These are phyloP conservation scores for Amyloporia xantha DNA, from an alignment of 768 basidiomycete genomes.

Conservation along the genomic window DNA sequence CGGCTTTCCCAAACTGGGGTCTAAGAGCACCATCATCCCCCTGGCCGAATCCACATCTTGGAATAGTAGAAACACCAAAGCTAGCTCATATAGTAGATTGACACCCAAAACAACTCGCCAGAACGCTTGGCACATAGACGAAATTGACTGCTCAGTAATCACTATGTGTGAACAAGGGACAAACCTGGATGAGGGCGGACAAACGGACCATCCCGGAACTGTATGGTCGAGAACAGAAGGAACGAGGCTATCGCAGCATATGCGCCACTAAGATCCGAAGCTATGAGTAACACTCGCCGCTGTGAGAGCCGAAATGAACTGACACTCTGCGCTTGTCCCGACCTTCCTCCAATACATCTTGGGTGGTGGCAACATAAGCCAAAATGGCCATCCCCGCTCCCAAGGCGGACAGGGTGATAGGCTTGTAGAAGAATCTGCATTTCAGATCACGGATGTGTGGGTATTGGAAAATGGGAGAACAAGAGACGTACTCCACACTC, in stretches of 20 bases:
- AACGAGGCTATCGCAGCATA: constrained; percentile 74
- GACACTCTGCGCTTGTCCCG: constrained; percentile 76
- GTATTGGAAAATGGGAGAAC: constrained; percentile 1
- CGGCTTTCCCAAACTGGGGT: constrained; percentile 61
- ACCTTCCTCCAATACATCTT: constrained; percentile 81
- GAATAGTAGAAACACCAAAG: constrained; percentile 78
- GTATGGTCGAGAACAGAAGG: constrained; percentile 76
- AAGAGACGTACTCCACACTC: constrained; percentile 61
- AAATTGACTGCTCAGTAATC: too few relatives aligned
- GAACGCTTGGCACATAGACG: constrained; percentile 57
- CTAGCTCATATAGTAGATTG: constrained; percentile 79
- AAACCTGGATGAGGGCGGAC: constrained; percentile 70
- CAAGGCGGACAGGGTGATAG: constrained; percentile 71
- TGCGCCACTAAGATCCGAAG: constrained; percentile 48
- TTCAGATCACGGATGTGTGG: not conserved
- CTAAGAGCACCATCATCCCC: constrained; percentile 73
- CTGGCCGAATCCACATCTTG: constrained; percentile 77
- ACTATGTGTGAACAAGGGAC: too few relatives aligned
- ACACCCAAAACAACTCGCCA: constrained; percentile 77
- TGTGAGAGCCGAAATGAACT: constrained; percentile 24
- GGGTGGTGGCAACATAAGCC: constrained; percentile 77
- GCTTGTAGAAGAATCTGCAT: constrained; percentile 78
- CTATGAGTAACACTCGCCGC: constrained; percentile 3
- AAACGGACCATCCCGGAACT: constrained; percentile 87
- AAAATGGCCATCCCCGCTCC: constrained; percentile 58